Conservation (phyloP, 257 asterid species). For the Solanum sejunctum region DNA sequence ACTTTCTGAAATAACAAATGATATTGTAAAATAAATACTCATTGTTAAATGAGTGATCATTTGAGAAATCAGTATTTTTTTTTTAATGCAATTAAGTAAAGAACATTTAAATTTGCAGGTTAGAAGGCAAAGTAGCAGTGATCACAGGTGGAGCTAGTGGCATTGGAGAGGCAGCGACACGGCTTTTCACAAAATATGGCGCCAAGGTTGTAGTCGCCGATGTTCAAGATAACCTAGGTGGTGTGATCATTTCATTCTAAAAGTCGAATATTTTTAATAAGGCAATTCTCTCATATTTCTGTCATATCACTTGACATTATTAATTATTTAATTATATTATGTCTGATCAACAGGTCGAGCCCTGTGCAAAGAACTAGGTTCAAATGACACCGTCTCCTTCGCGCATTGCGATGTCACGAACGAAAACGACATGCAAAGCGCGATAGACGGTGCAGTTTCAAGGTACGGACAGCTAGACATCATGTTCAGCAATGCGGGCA, state of each 20-base stretch:
- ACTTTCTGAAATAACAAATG: not conserved
- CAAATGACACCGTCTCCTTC: not conserved
- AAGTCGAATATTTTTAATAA: not conserved
- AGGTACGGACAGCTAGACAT: slow-evolving; percentile 14
- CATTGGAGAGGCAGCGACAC: slow-evolving; percentile 11
- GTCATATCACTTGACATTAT: no score
- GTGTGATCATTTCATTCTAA: not conserved
- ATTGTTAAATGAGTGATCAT: not conserved
- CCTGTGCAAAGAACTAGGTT: not conserved
- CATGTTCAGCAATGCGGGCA: slow-evolving; percentile 23
- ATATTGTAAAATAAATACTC: not conserved
- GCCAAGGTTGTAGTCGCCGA: slow-evolving; percentile 26
- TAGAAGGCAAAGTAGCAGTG: slow-evolving; percentile 30
- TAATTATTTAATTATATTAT: no score
- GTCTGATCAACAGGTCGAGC: not conserved
- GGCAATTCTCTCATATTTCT: not conserved
- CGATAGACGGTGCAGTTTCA: not conserved
- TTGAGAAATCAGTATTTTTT: not conserved
- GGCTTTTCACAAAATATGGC: slow-evolving; percentile 15
- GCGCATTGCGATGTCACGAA: slow-evolving; percentile 14
- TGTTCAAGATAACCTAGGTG: slow-evolving; percentile 3
- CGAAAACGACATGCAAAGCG: slow-evolving; percentile 6
- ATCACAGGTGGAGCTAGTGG: slow-evolving; percentile 28
- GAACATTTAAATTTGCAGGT: not conserved
- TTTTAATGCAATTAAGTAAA: not conserved